Base-by-base conservation (phyloP, 2,329 filamentous ascomycete species). In the Phyllosticta ampelicida region DNA sequence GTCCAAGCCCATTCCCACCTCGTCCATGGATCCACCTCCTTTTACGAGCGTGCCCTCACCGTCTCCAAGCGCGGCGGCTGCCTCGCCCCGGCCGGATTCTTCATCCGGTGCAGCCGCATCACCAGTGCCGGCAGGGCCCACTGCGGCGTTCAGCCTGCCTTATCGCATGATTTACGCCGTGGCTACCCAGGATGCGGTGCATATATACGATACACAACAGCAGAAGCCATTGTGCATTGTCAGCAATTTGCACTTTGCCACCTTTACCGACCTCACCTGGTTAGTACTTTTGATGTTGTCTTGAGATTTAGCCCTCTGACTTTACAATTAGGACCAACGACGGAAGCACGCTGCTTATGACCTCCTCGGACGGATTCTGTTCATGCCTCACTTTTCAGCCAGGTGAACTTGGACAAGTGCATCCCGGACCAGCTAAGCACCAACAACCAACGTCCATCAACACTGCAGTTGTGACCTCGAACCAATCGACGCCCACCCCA, bases 301-400 rank as follows among this genome's bases (percentile, higher is more conserved):
- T 11, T 21, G 21, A n/a, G n/a, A 36, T 21, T 20, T 19, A 10
- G 20, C 23, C 20, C 18, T 26, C 62, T 68, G 59, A 71, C 64
- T 78, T 62, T 61, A 26, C 30, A 65, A 73, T 28, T 62, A 88
- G 86, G 86, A 87, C 87, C 1, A 84, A 79, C 62, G 87, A 91
- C 71, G 87, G 87, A 11, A 78, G 83, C 49, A 90, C 86, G 1
- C 77, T 99, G 20, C 79, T 99, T 54, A 95, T 99, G 75, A 94
- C 90, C n/a, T 99, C 94, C 0, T 96, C 94, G 0, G 94, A 99
- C 71, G 94, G 94, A 0, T 99, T 97, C 75, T 99, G 94, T 71
- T 99, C 94, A 0, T 87, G 89, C 0, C 77, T 99, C 5, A 87
- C 90, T 0, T 99, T 99, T 68, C 74, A 82, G 1, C 77, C 87